A percentile compares a stretch with the other conserved stretches of the same genome.
Conservation (phyloP, 345 rosid genomes). For the Citrus reticulata region DNA sequence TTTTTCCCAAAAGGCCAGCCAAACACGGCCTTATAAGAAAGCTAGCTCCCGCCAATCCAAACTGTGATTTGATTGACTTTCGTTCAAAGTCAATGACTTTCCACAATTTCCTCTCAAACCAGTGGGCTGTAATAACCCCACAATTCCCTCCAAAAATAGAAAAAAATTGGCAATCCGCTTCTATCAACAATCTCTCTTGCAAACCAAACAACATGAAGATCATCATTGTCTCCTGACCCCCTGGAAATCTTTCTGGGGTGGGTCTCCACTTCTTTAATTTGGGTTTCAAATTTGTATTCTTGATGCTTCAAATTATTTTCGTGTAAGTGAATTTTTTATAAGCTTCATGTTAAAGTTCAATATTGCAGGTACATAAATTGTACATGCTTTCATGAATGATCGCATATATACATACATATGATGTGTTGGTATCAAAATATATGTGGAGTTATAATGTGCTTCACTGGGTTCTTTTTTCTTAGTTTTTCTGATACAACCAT, state of each 20-base stretch:
- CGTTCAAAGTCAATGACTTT: background rate
- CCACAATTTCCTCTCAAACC: conserved; percentile 25
- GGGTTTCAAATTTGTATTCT: conserved; percentile 17
- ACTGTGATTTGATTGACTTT: conserved; percentile 2
- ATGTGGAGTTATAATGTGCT: too few species aligned
- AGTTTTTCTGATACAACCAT: background rate
- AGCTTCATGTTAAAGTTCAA: conserved; percentile 42
- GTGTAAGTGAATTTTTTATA: conserved; percentile 1
- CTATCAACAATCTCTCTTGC: background rate
- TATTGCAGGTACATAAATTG: conserved; percentile 24
- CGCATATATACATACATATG: background rate
- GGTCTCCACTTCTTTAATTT: conserved; percentile 17
- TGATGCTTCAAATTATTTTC: conserved; percentile 21
- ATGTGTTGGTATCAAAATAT: background rate
- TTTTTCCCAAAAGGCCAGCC: background rate
- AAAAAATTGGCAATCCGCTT: conserved; percentile 12
- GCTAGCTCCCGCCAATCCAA: conserved; percentile 9
- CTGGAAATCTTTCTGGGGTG: conserved; percentile 36
- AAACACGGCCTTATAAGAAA: background rate
- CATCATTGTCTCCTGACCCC: conserved; percentile 26
- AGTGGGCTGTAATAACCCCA: conserved; percentile 21
- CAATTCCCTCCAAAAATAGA: conserved; percentile 41
- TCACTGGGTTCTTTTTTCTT: background rate
- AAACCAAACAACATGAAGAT: conserved; percentile 20
- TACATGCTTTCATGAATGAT: background rate